Percentiles rank a stretch among this genome's conserved stretches.
Conservation (phyloP, 108 stramenopile species). For the Chaetoceros muelleri region DNA sequence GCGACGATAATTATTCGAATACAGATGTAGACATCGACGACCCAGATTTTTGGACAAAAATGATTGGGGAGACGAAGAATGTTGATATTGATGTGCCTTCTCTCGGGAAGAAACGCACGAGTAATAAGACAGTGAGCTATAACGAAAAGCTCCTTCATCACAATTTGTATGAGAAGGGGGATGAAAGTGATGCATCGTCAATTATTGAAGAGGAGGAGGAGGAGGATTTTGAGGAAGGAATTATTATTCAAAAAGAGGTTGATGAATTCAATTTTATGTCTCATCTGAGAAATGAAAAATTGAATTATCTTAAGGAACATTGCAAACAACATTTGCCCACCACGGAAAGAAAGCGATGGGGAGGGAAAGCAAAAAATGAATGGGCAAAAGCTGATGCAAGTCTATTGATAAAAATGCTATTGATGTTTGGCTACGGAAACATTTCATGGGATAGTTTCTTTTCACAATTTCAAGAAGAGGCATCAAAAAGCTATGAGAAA, state of each 20-base stretch:
- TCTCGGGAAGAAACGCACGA: constrained; percentile 29
- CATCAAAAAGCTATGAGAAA: constrained; percentile 1
- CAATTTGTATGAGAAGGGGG: constrained; percentile 22
- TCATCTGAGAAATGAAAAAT: constrained; percentile 12
- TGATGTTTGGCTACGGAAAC: constrained; percentile 45
- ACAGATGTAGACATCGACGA: constrained; percentile 79
- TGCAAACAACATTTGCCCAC: too few relatives aligned
- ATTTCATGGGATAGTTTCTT: constrained; percentile 36
- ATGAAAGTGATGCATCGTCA: constrained; percentile 17
- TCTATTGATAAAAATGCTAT: constrained; percentile 29
- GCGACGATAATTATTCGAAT: constrained; percentile 10
- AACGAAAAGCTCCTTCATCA: constrained; percentile 37
- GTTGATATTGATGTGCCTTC: constrained; percentile 26
- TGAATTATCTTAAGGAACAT: constrained; percentile 10
- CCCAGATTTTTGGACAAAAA: constrained; percentile 91
- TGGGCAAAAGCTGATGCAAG: constrained; percentile 49
- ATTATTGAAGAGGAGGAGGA: constrained; percentile 20
- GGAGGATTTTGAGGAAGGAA: constrained; percentile 19
- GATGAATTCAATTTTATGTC: constrained; percentile 19
- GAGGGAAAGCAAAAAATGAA: constrained; percentile 24
- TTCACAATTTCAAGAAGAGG: constrained; percentile 4
- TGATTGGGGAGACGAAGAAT: constrained; percentile 63
- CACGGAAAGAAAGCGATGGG: constrained; percentile 38
- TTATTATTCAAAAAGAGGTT: constrained; percentile 18
- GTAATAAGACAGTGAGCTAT: constrained; percentile 43